These are phyloP conservation scores for Nemania diffusa DNA, from an alignment of 2,329 filamentous ascomycete genomes.

Conservation along the genomic window DNA sequence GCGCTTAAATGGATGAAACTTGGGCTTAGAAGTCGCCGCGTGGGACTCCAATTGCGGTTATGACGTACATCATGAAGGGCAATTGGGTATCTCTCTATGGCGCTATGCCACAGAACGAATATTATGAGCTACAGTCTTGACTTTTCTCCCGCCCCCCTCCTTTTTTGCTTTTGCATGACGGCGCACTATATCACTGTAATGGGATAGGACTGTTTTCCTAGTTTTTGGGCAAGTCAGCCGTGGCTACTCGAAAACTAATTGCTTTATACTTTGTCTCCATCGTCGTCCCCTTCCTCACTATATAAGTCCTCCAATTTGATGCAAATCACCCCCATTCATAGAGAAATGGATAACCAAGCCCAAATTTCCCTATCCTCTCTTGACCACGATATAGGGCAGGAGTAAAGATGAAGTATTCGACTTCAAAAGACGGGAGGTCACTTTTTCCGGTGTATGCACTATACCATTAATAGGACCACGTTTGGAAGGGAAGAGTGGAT, in stretches of 20 bases:
- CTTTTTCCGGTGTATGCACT: conserved; percentile 42
- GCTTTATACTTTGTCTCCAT: conserved; percentile 27
- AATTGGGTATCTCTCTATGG: conserved; percentile 43
- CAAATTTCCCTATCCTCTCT: neutral
- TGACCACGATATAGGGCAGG: neutral
- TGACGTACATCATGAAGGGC: conserved; percentile 41
- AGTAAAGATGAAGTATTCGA: conserved; percentile 5
- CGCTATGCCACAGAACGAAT: conserved; percentile 37
- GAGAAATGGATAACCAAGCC: conserved; percentile 11
- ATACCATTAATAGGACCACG: conserved; percentile 36
- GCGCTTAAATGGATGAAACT: conserved; percentile 49
- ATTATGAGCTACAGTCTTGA: conserved; percentile 33
- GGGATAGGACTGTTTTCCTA: conserved; percentile 31
- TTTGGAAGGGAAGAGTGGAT: conserved; percentile 29
- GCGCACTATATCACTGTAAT: conserved; percentile 39
- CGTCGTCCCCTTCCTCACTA: conserved; percentile 32
- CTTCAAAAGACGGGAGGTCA: conserved; percentile 32
- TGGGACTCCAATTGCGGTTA: conserved; percentile 32
- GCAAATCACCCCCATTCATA: conserved; percentile 6
- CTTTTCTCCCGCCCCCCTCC: conserved; percentile 26
- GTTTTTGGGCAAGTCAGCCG: conserved; percentile 34
- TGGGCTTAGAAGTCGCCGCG: conserved; percentile 1
- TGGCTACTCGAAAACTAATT: conserved; percentile 23
- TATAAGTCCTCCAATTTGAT: conserved; percentile 35
- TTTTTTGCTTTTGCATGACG: conserved; percentile 39